Evolutionary conservation across 768 basidiomycete genomes (phyloP), one percentile per base, ranked within the genome.

Genomic region (Chalciporus chontae): DNA sequence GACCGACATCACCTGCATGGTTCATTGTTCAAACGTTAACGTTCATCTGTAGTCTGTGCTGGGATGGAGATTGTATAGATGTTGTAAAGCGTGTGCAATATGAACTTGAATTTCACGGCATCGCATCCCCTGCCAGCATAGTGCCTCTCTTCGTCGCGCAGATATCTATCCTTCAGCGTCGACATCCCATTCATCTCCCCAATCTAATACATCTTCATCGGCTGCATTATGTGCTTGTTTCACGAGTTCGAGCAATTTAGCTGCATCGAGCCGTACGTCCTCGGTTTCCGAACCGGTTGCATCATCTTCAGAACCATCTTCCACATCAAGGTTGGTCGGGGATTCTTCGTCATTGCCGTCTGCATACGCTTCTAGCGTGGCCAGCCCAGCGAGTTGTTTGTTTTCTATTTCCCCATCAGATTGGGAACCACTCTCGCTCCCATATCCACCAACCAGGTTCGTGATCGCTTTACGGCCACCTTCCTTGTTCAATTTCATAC

Each of bases 371-470:
- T 51, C 68, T 14, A 69, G 37, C 17, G 51, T 62, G 8, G 53
- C 51, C 34, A 68, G 19, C 21, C 60, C 66, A 5, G 40, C 24
- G 5, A 9, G 17, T 36, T 40, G 43, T 9, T 34, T 48, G n/a
- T 39, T 40, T 32, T 9, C 18, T 5, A 18, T 45, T 17, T 52
- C 60, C 18, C 64, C 47, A 19, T 62, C 66, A n/a, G 63, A 56
- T 39, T 71, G 73, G 13, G 71, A 73, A 11, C 72, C 69, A 41
- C 58, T 62, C 52, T 71, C 75, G 40, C 82, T 87, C 18, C 77
- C 81, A 60, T 87, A 88, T 1, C 71, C 84, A 9, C 75, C 79
- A 14, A 87, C 52, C 45, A 86, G 60, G n/a, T 72, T 82, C 3
- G 63, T 70, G 19, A 90, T 81, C 9, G 79, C 75, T 51, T 73